Evolutionary conservation across 768 basidiomycete genomes (phyloP).

Genomic region (Fomitopsis pulvina): DNA sequence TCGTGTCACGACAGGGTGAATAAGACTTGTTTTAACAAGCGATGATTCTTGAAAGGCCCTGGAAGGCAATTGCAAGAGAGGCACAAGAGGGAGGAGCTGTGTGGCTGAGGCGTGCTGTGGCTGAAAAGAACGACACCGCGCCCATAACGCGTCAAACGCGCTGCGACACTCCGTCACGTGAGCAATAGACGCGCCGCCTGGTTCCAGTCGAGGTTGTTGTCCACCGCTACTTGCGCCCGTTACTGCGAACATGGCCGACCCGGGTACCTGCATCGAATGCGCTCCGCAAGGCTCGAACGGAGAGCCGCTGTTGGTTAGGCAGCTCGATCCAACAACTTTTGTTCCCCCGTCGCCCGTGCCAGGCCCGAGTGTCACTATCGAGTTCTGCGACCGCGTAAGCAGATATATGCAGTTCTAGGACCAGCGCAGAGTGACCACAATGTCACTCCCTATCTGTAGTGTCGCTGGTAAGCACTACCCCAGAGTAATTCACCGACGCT

Average conservation of each 20-base stretch:
- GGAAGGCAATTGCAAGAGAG: too few relatives aligned
- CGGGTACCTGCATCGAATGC: constrained; percentile 18
- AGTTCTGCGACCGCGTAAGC: constrained; percentile 89
- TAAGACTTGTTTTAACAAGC: neutral
- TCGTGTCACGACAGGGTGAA: too few relatives aligned
- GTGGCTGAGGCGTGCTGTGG: constrained; percentile 4
- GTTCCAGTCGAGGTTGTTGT: neutral
- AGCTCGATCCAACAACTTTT: constrained; percentile 46
- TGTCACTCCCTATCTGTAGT: constrained; percentile 33
- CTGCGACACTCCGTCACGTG: constrained; percentile 13
- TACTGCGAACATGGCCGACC: constrained; percentile 20
- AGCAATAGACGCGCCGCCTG: constrained; percentile 1
- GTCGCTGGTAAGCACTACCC: constrained; percentile 64
- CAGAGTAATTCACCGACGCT: neutral
- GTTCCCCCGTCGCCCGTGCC: constrained; percentile 42
- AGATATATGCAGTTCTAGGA: neutral
- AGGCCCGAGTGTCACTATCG: constrained; percentile 66
- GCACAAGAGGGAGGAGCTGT: constrained; percentile 5
- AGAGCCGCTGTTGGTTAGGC: neutral
- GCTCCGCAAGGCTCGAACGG: neutral
- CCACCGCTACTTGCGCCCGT: neutral
- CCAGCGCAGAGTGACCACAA: neutral
- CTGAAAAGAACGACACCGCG: constrained; percentile 40
- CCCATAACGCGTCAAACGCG: constrained; percentile 25
- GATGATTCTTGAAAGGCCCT: too few relatives aligned